A percentile compares a stretch with the other conserved stretches of the same genome.
These are phyloP conservation scores for Termitomyces sp. DNA, from an alignment of 768 basidiomycete genomes.

Conservation along the genomic window DNA sequence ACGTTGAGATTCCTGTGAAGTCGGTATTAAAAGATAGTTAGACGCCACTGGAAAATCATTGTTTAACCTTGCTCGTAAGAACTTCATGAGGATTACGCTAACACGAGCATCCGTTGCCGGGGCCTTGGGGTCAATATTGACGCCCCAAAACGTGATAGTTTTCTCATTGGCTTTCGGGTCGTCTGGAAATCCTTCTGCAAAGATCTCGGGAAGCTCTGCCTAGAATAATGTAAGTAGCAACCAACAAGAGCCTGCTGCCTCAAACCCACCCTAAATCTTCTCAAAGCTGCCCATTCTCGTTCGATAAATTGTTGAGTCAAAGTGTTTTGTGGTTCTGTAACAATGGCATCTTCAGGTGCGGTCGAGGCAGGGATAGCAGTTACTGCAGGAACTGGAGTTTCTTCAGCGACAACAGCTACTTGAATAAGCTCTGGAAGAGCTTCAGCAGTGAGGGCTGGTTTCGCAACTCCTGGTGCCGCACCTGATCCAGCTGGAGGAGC, in stretches of 20 bases:
- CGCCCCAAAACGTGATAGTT: slow-evolving; percentile 67
- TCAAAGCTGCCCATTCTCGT: slow-evolving; percentile 69
- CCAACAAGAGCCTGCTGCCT: background rate
- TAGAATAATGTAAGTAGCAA: slow-evolving; percentile 12
- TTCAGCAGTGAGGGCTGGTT: slow-evolving; percentile 9
- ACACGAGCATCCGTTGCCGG: slow-evolving; percentile 53
- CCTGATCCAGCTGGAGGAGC: slow-evolving; percentile 15
- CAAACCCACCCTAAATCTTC: slow-evolving; percentile 57
- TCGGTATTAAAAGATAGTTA: background rate
- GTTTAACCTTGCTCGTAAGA: slow-evolving; percentile 69
- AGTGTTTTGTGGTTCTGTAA: slow-evolving; percentile 61
- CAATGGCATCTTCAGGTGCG: background rate
- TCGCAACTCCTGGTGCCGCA: slow-evolving; percentile 9
- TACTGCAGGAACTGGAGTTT: slow-evolving; percentile 6
- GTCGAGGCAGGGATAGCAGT: background rate
- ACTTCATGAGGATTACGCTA: slow-evolving; percentile 80
- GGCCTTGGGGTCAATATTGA: slow-evolving; percentile 56
- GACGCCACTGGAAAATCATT: background rate
- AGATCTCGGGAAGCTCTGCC: slow-evolving; percentile 46
- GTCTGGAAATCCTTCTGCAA: slow-evolving; percentile 60
- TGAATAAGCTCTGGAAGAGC: background rate
- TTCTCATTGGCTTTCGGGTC: slow-evolving; percentile 46
- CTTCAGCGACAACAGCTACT: slow-evolving; percentile 7
- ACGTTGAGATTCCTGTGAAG: slow-evolving; percentile 46
- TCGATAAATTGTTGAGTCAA: slow-evolving; percentile 69